A percentile compares a stretch with the other conserved stretches of the same genome.
phyloP scores from a whole-genome alignment of 106 monocot genomes.

The Dendrobium officinale region DNA sequence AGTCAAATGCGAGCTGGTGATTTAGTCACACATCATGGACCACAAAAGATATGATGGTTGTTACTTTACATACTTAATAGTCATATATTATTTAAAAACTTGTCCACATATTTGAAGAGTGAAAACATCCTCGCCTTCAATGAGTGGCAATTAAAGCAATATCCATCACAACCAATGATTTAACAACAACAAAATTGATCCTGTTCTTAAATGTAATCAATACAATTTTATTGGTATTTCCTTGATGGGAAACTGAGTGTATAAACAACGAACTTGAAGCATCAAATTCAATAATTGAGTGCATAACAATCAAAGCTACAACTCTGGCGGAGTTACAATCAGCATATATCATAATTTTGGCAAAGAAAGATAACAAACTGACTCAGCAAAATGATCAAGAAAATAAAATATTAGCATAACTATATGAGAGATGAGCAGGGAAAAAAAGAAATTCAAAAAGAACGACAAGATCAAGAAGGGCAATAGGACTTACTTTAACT shows the following conservation, averaged over 20 bases:
- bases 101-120: not conserved
- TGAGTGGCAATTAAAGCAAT: not conserved
- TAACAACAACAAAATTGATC: not conserved
- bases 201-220: not conserved
- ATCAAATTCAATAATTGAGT: not conserved
- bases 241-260: not conserved
- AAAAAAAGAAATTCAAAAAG: not conserved
- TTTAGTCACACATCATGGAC: not conserved
- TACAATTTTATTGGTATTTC: not conserved
- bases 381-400: not conserved
- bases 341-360: too few species aligned
- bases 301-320: not conserved
- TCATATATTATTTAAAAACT: not conserved
- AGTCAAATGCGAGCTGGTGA: not conserved
- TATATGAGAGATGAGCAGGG: not conserved
- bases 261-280: not conserved
- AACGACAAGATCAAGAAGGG: not conserved
- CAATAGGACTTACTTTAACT: constrained; percentile 45
- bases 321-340: not conserved
- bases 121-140: too few species aligned
- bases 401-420: not conserved
- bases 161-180: not conserved
- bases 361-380: too few species aligned
- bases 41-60: not conserved
- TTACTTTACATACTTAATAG: not conserved